These are phyloP conservation scores for Penicillium salamii DNA, from an alignment of 495 filamentous ascomycete species.

Conservation along the genomic window DNA sequence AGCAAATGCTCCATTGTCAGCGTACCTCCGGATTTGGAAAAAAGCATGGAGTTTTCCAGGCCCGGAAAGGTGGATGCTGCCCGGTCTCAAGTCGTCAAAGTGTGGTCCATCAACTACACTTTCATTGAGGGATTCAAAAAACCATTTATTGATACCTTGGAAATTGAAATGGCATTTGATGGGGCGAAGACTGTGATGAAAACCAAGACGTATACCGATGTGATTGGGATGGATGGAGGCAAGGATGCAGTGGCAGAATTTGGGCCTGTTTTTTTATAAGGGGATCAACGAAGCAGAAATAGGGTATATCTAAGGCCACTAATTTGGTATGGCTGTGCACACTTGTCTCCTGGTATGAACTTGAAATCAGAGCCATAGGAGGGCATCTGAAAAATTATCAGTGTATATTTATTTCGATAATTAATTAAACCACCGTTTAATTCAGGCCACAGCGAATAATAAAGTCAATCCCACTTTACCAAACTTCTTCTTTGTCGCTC, in stretches of 20 bases:
- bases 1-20: slow-evolving; percentile 14
- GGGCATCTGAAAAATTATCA: no score
- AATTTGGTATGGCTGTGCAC: background rate
- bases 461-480: no score
- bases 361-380: background rate
- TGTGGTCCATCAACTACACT: background rate
- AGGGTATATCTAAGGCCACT: background rate
- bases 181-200: background rate
- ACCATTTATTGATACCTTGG: background rate
- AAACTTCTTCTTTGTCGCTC: no score
- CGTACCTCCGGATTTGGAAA: background rate
- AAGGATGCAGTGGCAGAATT: background rate
- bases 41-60: background rate
- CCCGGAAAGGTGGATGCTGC: background rate
- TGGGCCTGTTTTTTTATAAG: background rate
- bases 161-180: background rate
- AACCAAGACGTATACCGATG: background rate
- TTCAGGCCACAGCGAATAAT: no score
- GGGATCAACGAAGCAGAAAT: background rate
- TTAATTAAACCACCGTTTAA: no score
- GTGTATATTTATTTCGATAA: no score
- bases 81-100: background rate
- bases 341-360: background rate
- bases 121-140: background rate
- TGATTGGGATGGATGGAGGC: background rate